Conservation (phyloP, 805 yeast genomes). For the Metschnikowia kunwiensis region DNA sequence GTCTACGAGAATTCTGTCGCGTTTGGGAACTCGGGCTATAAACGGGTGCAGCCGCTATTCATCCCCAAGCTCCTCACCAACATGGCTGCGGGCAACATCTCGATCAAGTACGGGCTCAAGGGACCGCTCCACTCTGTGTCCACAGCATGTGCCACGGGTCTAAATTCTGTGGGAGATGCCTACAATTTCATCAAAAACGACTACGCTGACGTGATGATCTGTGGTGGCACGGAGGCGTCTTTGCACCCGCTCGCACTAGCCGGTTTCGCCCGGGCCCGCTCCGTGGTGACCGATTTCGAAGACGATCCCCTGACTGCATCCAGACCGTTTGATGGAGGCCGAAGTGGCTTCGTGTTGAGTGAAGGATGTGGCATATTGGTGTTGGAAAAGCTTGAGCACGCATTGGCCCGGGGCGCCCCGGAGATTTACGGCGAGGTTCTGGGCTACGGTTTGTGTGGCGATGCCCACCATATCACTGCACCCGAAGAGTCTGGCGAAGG, state of each 20-base stretch:
- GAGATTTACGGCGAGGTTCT: slow-evolving; percentile 73
- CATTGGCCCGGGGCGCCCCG: slow-evolving; percentile 50
- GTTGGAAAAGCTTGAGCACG: slow-evolving; percentile 76
- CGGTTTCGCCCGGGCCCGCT: slow-evolving; percentile 88
- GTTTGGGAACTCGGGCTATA: slow-evolving; percentile 47
- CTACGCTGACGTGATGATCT: slow-evolving; percentile 81
- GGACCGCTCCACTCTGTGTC: slow-evolving; percentile 90
- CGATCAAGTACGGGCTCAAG: slow-evolving; percentile 68
- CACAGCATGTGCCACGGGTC: slow-evolving; percentile 97
- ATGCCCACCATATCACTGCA: slow-evolving; percentile 90
- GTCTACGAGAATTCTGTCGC: slow-evolving; percentile 59
- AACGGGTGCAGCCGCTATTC: slow-evolving; percentile 78
- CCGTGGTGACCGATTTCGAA: slow-evolving; percentile 62
- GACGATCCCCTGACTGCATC: slow-evolving; percentile 66
- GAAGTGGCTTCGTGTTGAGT: slow-evolving; percentile 88
- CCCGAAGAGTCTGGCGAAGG: slow-evolving; percentile 83
- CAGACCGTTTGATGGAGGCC: slow-evolving; percentile 75
- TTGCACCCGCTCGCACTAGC: slow-evolving; percentile 83
- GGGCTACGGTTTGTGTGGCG: slow-evolving; percentile 92
- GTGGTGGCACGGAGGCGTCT: slow-evolving; percentile 92
- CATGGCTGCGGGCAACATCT: slow-evolving; percentile 92
- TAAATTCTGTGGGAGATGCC: slow-evolving; percentile 92
- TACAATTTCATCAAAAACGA: slow-evolving; percentile 73
- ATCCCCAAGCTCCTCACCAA: slow-evolving; percentile 81
- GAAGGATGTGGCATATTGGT: slow-evolving; percentile 89